Conservation (phyloP, 2,329 filamentous ascomycete genomes). For the Xylariaceae sp. region DNA sequence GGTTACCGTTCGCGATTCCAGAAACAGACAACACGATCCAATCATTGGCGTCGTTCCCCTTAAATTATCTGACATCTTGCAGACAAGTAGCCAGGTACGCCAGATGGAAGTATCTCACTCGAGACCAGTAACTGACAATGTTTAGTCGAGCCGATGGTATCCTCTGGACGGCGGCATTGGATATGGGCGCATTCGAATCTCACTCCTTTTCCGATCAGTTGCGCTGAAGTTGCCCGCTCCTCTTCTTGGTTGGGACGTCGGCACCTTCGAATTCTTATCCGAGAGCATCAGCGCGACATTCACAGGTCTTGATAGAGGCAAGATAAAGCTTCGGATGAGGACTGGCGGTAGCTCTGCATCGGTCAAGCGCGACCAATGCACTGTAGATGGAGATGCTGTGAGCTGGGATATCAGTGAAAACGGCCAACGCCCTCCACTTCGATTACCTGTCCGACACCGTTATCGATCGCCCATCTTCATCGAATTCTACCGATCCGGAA, state of each 20-base stretch:
- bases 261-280: conserved; percentile 83
- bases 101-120: neutral
- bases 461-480: conserved; percentile 88
- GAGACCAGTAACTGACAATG: conserved; percentile 23
- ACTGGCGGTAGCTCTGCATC: conserved; percentile 79
- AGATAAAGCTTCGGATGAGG: conserved; percentile 70
- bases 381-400: conserved; percentile 51
- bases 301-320: conserved; percentile 50
- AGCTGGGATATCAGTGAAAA: conserved; percentile 45
- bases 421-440: conserved; percentile 44
- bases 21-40: conserved; percentile 88
- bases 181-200: conserved; percentile 84
- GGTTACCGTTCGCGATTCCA: conserved; percentile 79
- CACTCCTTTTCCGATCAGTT: conserved; percentile 81
- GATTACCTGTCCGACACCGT: conserved; percentile 82
- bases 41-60: conserved; percentile 89
- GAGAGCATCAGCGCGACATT: conserved; percentile 60
- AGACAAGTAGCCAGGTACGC: conserved; percentile 68
- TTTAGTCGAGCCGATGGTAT: conserved; percentile 68
- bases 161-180: conserved; percentile 93
- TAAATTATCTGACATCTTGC: conserved; percentile 80
- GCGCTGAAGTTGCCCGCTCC: conserved; percentile 79
- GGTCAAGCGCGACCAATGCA: conserved; percentile 59
- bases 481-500: conserved; percentile 68
- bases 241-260: conserved; percentile 90